These are phyloP conservation scores for Corymbia citriodora DNA, from an alignment of 441 rosid species.

Conservation along the genomic window DNA sequence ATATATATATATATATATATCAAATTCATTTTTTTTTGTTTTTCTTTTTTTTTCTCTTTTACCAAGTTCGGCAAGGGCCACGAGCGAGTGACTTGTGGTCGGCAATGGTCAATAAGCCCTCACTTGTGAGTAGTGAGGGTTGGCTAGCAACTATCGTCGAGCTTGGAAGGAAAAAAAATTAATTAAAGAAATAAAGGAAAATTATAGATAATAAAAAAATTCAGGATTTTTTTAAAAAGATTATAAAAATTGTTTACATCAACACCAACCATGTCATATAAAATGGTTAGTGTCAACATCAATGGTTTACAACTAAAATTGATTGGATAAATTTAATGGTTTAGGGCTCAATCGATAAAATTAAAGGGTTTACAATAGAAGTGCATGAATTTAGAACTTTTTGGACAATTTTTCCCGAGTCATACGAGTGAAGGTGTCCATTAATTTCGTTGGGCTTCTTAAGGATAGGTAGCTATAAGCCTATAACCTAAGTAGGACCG, in stretches of 20 bases:
- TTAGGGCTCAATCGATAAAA: accelerated
- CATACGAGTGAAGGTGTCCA: background rate
- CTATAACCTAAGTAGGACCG: background rate
- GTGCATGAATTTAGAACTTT: accelerated
- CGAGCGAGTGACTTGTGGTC: too few species aligned
- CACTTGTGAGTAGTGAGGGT: accelerated
- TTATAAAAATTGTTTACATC: too few species aligned
- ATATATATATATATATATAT: too few species aligned
- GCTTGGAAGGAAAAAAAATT: too few species aligned
- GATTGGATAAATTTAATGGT: accelerated
- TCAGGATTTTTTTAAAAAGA: too few species aligned
- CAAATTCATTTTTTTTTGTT: too few species aligned
- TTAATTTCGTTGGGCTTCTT: background rate
- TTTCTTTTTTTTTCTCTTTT: too few species aligned
- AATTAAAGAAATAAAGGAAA: too few species aligned
- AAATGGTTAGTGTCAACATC: accelerated
- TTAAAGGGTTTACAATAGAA: accelerated
- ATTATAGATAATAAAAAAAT: too few species aligned
- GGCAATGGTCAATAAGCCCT: background rate
- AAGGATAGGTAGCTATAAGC: background rate
- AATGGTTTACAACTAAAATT: too few species aligned
- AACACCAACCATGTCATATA: accelerated
- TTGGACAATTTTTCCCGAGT: background rate
- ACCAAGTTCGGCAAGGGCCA: accelerated
- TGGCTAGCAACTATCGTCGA: background rate